Percentiles rank a stretch among this genome's conserved stretches.
These are phyloP conservation scores for Talaromyces sp. DNA, from an alignment of 2,329 filamentous ascomycete genomes.

Conservation along the genomic window DNA sequence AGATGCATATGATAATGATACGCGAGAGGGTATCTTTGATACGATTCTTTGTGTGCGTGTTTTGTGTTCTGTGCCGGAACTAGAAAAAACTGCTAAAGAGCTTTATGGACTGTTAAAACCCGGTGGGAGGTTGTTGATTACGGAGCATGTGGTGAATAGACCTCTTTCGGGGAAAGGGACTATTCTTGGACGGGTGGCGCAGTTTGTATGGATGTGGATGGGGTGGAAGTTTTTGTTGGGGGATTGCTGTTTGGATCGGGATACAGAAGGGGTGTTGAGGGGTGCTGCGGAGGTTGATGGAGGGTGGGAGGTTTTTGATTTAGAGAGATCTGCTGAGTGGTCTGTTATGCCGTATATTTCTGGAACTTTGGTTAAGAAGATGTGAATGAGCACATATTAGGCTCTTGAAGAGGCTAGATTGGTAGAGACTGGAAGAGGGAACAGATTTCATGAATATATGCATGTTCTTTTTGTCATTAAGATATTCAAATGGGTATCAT, in stretches of 20 bases:
- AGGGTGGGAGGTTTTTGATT: conserved; percentile 53
- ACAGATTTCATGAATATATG: neutral
- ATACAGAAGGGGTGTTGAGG: conserved; percentile 50
- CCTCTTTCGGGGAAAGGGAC: conserved; percentile 52
- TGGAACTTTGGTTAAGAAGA: conserved; percentile 45
- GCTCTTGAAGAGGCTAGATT: neutral
- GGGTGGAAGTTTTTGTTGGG: conserved; percentile 58
- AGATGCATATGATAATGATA: conserved; percentile 17
- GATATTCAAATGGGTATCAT: conserved; percentile 22
- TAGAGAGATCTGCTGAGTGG: conserved; percentile 46
- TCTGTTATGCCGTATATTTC: conserved; percentile 45
- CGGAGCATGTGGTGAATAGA: conserved; percentile 59
- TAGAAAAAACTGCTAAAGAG: conserved; percentile 48
- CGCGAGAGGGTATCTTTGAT: conserved; percentile 52
- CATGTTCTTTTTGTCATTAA: neutral
- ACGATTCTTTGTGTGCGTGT: conserved; percentile 59
- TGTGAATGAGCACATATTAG: too few relatives aligned
- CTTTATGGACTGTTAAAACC: conserved; percentile 57
- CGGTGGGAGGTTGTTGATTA: conserved; percentile 58
- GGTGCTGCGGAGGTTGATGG: conserved; percentile 49
- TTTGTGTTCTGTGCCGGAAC: conserved; percentile 57
- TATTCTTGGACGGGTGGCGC: conserved; percentile 47
- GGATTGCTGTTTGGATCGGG: conserved; percentile 54
- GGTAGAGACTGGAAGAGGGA: neutral
- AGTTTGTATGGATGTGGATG: conserved; percentile 48